Base-by-base conservation (phyloP, 441 rosid genomes). In the Pelargonium exstipulatum region DNA sequence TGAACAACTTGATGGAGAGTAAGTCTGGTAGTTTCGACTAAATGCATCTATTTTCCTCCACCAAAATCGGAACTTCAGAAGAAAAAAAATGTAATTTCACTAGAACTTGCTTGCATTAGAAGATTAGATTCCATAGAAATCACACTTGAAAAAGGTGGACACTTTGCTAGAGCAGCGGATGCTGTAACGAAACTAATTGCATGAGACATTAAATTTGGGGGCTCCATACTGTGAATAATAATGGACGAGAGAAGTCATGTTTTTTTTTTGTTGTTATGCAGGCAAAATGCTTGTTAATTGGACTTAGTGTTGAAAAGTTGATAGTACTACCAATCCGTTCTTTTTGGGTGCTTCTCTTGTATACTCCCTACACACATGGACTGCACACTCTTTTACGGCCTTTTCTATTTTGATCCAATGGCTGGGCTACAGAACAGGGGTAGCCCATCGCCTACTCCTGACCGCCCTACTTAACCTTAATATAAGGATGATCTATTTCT, bases 1-100 rank as follows among this genome's bases (percentile, higher is more conserved):
- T 71, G 88, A 95, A 4, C 99, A 94, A 79, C 96, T 94, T 64
- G 97, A 94, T 57, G 96, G 96, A 64, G 99, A 91, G 97, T 94
- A 83, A 90, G 99, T 84, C 17, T 69, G 40, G 71, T 24, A 64
- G 71, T 71, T 74, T 78, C 37, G 26, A 24, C 29, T 60, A 49
- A 20, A 40, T 66, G 42, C 48, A 9, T 63, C 55, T 42, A 62
- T 49, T 69, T 65, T 46, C 57, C 65, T 14, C 14, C 60, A 40
- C 45, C 51, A 57, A 1, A 17, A 57, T 29, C 18, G 62, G 35
- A 46, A 5, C 10, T 17, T 65, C 42, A 12, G 13, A 32, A 49
- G 6, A 42, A 42, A 40, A 40, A 37, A 6, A 37, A 42, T 42
- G 46, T 42, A 42, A 42, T 42, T 42, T 42, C 14, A 48, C 17